Percentiles rank a stretch among this genome's conserved stretches.
These are phyloP conservation scores for Colletotrichum ledebouriae DNA, from an alignment of 2,329 filamentous ascomycete species.

Conservation along the genomic window DNA sequence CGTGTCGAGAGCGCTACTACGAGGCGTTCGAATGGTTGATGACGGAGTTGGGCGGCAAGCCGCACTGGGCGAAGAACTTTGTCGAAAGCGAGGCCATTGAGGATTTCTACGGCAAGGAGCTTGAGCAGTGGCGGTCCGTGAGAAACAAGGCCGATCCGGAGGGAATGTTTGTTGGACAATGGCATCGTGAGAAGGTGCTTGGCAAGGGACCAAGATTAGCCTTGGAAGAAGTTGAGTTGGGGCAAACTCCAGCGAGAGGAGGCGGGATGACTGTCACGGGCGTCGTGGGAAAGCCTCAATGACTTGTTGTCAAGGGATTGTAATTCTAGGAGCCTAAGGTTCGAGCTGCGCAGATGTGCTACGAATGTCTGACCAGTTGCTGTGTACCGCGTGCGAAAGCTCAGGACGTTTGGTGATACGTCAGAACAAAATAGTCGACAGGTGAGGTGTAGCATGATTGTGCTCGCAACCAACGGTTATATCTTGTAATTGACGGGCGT, in stretches of 20 bases:
- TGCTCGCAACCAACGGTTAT: too few species aligned
- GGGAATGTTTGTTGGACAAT: slow-evolving; percentile 90
- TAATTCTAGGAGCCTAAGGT: neutral
- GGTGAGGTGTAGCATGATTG: too few species aligned
- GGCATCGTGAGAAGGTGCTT: slow-evolving; percentile 82
- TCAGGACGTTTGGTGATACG: too few species aligned
- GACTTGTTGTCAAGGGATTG: neutral
- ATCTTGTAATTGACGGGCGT: too few species aligned
- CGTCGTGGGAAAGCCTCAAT: neutral
- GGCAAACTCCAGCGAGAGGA: slow-evolving; percentile 6
- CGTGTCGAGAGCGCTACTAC: slow-evolving; percentile 83
- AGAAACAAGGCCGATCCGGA: slow-evolving; percentile 80
- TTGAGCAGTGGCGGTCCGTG: slow-evolving; percentile 76
- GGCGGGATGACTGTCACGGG: slow-evolving; percentile 32
- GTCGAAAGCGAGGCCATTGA: slow-evolving; percentile 70
- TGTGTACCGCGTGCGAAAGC: too few species aligned
- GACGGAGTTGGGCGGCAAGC: slow-evolving; percentile 83
- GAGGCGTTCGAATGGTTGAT: slow-evolving; percentile 92
- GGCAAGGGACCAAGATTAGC: slow-evolving; percentile 51
- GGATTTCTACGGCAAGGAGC: slow-evolving; percentile 75
- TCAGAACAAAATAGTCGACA: too few species aligned
- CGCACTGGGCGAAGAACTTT: slow-evolving; percentile 97
- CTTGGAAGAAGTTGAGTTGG: slow-evolving; percentile 54
- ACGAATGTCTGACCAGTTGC: too few species aligned
- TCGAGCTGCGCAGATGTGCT: too few species aligned